These are phyloP conservation scores for Cocos nucifera DNA, from an alignment of 176 grass and related monocot species.

Conservation along the genomic window DNA sequence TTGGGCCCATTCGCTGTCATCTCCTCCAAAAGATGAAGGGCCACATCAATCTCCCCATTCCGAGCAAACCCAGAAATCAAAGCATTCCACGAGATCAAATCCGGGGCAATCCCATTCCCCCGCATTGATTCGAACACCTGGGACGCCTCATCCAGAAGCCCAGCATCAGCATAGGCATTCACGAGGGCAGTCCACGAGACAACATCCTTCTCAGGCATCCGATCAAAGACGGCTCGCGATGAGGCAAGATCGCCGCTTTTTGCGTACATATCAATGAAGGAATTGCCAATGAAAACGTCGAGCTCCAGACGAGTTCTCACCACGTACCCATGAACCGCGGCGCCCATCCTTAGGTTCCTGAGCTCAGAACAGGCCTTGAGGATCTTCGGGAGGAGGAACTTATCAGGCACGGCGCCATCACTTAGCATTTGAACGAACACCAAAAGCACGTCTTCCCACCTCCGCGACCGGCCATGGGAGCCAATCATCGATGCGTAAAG, in stretches of 20 bases:
- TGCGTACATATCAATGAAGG: conserved; percentile 51
- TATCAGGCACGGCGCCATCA: conserved; percentile 36
- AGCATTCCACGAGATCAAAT: conserved; percentile 58
- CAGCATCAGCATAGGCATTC: conserved; percentile 40
- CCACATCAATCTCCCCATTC: conserved; percentile 29
- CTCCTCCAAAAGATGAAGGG: conserved; percentile 43
- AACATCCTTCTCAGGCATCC: conserved; percentile 45
- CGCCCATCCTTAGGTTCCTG: conserved; percentile 12
- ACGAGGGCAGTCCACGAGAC: conserved; percentile 56
- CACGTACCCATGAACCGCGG: conserved; percentile 38
- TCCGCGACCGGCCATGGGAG: conserved; percentile 29
- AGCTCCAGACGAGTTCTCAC: conserved; percentile 22
- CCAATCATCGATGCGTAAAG: conserved; percentile 37
- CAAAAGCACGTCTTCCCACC: conserved; percentile 36
- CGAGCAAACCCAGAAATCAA: conserved; percentile 58
- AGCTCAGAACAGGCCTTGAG: conserved; percentile 51
- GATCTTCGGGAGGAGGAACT: conserved; percentile 60
- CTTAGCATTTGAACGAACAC: conserved; percentile 36
- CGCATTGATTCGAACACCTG: conserved; percentile 40
- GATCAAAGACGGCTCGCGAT: conserved; percentile 34
- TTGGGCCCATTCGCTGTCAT: conserved; percentile 30
- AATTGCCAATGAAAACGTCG: conserved; percentile 47
- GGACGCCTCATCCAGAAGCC: conserved; percentile 34
- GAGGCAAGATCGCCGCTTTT: conserved; percentile 36
- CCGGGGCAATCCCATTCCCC: conserved; percentile 36